Evolutionary conservation across 176 grass and related monocot species (phyloP).

Genomic region (sorghum (Sorghum bicolor)): Sorghum_bicolor_NCBIv3 NC_012879.2:48879001-48879500

Average conservation of each 20-base stretch:
- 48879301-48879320: conserved; percentile 17
- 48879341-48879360: conserved; percentile 30
- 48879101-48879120: neutral
- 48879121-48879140: neutral
- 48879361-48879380: conserved; percentile 44
- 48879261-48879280: neutral
- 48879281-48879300: neutral
- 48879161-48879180: neutral
- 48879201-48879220: neutral
- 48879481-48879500: conserved; percentile 18
- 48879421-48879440: conserved; percentile 17
- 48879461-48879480: neutral
- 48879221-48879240: conserved; percentile 21
- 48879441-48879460: neutral
- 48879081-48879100: too few relatives aligned
- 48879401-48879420: conserved; percentile 25
- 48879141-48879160: neutral
- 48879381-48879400: conserved; percentile 26
- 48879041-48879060: neutral
- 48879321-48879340: neutral
- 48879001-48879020: neutral
- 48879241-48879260: conserved; percentile 1
- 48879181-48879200: neutral
- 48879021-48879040: neutral
- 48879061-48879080: neutral